Base-by-base conservation (phyloP, 2,329 filamentous ascomycete genomes). In the Daldinia eschscholtzii region DNA sequence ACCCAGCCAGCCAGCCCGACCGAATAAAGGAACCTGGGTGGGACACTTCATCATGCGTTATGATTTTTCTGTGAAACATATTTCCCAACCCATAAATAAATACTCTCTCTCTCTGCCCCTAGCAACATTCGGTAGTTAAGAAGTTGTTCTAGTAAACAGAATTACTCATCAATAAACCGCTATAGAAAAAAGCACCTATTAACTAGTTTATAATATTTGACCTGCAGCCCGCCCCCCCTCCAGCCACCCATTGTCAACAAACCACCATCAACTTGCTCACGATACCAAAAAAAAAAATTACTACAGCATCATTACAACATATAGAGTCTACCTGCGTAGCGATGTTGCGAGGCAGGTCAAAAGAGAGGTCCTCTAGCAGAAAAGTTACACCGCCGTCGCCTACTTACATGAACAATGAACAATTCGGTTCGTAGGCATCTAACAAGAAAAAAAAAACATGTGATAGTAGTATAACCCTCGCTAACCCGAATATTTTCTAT, bases 341-440 rank as follows among this genome's bases (percentile, higher is more conserved):
- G 64, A 67, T 75, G 71, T 65, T 74, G 64, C 74, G 76, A 58
- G 67, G 69, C 72, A 78, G 76, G 68, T 74, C 77, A 39, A 79
- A 76, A 60, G 77, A 79, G 23, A 66, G 77, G 77, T 76, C 70
- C 71, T 79, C 83, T 59, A 83, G 71, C 48, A 74, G 85, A 68
- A 89, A 88, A 80, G 84, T 86, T 75, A 86, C 87, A 72, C 86
- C 89, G 67, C 88, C 89, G 60, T 87, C 88, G 57, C 85, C 88
- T 37, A 83, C 84, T 26, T 90, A 90, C 80, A 91, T 91, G 89
- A 85, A 84, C 65, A 89, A 86, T 77, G 88, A 91, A 58, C 88
- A 91, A 78, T 90, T 91, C 75, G 88, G 89, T 91, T 83, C 76
- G 84, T 61, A 64, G 61, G 44, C 61, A 44, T 69, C 61, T 58